phyloP scores from a whole-genome alignment of 2,329 filamentous ascomycete species.

The Epichloe sp. region DNA sequence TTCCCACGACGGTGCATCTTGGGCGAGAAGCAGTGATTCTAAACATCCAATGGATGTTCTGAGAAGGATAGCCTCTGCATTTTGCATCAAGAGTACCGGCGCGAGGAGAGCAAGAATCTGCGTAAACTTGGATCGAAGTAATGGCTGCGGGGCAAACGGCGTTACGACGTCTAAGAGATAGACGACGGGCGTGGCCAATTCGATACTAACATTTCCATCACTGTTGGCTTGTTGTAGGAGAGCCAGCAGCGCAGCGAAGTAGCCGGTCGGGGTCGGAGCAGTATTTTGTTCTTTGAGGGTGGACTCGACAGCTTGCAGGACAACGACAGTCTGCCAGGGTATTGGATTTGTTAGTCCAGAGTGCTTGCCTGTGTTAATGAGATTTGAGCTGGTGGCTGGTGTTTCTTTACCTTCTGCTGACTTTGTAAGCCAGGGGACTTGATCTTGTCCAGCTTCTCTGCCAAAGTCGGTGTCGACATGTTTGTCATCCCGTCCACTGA shows the following conservation, averaged over 20 bases:
- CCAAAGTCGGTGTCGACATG: slow-evolving; percentile 40
- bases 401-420: slow-evolving; percentile 72
- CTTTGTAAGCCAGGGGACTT: slow-evolving; percentile 92
- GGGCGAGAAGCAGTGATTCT: slow-evolving; percentile 79
- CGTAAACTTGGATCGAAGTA: slow-evolving; percentile 88
- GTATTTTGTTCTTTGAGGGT: slow-evolving; percentile 82
- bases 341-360: neutral
- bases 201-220: slow-evolving; percentile 59
- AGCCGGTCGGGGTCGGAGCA: slow-evolving; percentile 72
- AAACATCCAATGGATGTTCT: slow-evolving; percentile 84
- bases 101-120: slow-evolving; percentile 82
- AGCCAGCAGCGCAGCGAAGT: slow-evolving; percentile 89
- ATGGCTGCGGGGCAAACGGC: slow-evolving; percentile 67
- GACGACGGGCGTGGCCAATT: slow-evolving; percentile 73
- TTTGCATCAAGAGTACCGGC: slow-evolving; percentile 64
- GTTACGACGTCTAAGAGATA: slow-evolving; percentile 93
- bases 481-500: slow-evolving; percentile 12
- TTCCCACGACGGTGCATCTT: slow-evolving; percentile 81
- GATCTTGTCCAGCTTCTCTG: slow-evolving; percentile 94
- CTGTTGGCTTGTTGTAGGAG: slow-evolving; percentile 68
- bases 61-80: slow-evolving; percentile 77
- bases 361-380: neutral
- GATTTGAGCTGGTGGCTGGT: neutral
- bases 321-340: slow-evolving; percentile 55
- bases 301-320: slow-evolving; percentile 84